These are phyloP conservation scores for Reutealis trisperma DNA, from an alignment of 345 rosid genomes.

Conservation along the genomic window DNA sequence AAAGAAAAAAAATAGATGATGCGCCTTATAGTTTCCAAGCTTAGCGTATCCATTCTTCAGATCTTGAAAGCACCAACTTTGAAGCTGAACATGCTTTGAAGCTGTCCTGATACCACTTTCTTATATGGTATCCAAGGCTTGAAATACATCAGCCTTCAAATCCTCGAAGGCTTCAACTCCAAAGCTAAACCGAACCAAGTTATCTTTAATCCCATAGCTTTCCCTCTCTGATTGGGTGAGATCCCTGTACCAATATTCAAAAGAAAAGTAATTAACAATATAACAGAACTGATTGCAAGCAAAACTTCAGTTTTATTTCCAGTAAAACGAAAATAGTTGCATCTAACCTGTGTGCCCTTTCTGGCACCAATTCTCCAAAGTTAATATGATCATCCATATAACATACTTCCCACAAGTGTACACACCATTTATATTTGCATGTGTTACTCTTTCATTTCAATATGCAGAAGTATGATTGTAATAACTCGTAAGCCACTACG, in stretches of 20 bases:
- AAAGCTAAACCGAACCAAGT: conserved; percentile 90
- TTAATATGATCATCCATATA: too few relatives aligned
- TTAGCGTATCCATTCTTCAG: conserved; percentile 66
- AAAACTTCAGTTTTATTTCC: neutral
- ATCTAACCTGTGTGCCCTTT: neutral
- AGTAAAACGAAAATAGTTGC: neutral
- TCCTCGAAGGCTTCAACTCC: conserved; percentile 95
- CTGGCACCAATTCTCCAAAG: neutral
- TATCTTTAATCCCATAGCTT: conserved; percentile 81
- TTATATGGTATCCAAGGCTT: conserved; percentile 74
- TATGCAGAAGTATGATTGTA: neutral
- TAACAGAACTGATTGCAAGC: neutral
- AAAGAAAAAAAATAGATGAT: neutral
- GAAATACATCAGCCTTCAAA: conserved; percentile 81
- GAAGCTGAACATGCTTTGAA: neutral
- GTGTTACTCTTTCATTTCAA: neutral
- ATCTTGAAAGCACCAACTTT: conserved; percentile 43
- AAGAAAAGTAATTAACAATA: neutral
- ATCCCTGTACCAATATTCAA: conserved; percentile 58
- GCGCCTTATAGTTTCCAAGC: conserved; percentile 47
- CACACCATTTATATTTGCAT: neutral
- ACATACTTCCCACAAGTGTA: neutral
- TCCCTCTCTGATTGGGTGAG: conserved; percentile 70
- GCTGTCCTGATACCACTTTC: neutral
- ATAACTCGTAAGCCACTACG: too few relatives aligned